Conservation (phyloP, 306 rosid species). For the Fragaria iinumae region DNA sequence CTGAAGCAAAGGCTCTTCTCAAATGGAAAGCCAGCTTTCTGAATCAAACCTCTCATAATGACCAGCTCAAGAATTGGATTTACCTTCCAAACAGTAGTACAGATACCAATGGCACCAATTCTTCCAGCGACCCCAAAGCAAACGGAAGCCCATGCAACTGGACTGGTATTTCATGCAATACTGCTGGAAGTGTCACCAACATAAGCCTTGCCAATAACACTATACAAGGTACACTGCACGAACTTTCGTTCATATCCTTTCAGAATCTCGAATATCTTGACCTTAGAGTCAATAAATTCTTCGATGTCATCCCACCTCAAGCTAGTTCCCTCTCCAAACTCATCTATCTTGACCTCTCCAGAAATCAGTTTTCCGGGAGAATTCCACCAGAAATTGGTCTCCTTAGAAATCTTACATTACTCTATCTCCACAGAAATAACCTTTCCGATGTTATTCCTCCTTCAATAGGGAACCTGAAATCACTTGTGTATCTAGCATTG, state of each 20-base stretch:
- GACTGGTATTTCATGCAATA: slow-evolving; percentile 31
- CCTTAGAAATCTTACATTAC: neutral
- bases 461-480: neutral
- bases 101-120: slow-evolving; percentile 11
- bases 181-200: neutral
- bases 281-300: neutral
- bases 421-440: neutral
- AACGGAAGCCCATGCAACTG: slow-evolving; percentile 14
- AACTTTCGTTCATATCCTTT: neutral
- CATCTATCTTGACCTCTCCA: slow-evolving; percentile 26
- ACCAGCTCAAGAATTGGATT: neutral
- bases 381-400: slow-evolving; percentile 25
- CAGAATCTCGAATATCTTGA: neutral
- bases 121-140: neutral
- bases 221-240: neutral
- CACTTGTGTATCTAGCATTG: neutral
- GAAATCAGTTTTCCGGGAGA: slow-evolving; percentile 11
- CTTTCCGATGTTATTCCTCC: neutral
- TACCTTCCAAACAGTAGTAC: neutral
- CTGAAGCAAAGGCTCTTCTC: slow-evolving; percentile 32
- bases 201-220: too few relatives aligned
- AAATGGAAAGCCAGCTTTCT: slow-evolving; percentile 33
- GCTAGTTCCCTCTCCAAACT: neutral
- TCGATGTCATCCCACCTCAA: slow-evolving; percentile 9
- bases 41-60: neutral